Conservation (phyloP, 2,329 filamentous ascomycete species). For the Keithomyces neogunnii region DNA sequence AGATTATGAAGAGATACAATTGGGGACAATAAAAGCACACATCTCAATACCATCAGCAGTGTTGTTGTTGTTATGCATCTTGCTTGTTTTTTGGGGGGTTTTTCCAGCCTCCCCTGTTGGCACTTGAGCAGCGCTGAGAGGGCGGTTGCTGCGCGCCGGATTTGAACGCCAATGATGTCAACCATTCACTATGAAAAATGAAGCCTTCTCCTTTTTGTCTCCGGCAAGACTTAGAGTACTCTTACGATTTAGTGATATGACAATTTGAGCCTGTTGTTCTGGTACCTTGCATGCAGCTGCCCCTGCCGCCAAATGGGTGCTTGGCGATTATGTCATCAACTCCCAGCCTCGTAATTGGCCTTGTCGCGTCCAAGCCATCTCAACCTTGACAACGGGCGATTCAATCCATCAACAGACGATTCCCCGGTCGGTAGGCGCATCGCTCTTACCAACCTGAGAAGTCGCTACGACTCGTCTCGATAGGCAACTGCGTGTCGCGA, state of each 20-base stretch:
- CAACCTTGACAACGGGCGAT: neutral
- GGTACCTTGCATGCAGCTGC: too few species aligned
- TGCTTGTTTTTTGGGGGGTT: too few species aligned
- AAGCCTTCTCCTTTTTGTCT: too few species aligned
- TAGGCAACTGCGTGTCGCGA: neutral
- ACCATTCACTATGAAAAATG: too few species aligned
- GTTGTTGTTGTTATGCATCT: too few species aligned
- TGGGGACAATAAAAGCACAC: neutral
- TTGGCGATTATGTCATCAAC: slow-evolving; percentile 6
- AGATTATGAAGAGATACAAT: neutral
- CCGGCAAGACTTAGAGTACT: too few species aligned
- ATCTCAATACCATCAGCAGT: neutral
- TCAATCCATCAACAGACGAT: neutral
- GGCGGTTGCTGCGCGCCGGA: too few species aligned
- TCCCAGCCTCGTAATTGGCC: slow-evolving; percentile 1
- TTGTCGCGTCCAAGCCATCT: neutral
- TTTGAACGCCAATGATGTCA: too few species aligned
- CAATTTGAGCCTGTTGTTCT: too few species aligned
- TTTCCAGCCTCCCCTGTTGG: too few species aligned
- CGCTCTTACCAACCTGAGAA: neutral
- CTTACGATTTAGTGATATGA: too few species aligned
- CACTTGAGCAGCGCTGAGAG: too few species aligned
- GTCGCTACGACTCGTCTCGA: neutral
- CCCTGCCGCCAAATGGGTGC: neutral
- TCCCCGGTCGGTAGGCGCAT: neutral